A percentile compares a stretch with the other conserved stretches of the same genome.
These are phyloP conservation scores for Cardiospermum halicacabum DNA, from an alignment of 345 rosid genomes.

Conservation along the genomic window DNA sequence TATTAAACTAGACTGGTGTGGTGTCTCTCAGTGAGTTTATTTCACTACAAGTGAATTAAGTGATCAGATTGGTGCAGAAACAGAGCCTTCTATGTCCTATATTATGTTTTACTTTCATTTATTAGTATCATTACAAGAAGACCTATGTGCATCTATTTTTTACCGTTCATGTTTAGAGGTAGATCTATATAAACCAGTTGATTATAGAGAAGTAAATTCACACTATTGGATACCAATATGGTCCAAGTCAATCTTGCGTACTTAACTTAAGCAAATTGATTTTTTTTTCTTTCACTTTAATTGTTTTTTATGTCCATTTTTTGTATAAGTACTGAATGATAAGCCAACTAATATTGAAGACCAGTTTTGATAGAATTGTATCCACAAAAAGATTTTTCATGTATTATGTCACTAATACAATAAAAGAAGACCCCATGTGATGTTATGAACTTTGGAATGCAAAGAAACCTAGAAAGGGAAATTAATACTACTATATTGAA, in stretches of 20 bases:
- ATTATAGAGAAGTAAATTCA: too few species aligned
- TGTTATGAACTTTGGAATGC: background rate
- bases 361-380: background rate
- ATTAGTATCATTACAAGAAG: background rate
- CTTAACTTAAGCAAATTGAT: background rate
- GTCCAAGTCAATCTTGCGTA: slow-evolving; percentile 7
- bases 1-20: too few species aligned
- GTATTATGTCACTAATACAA: background rate
- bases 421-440: slow-evolving; percentile 20
- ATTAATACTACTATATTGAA: background rate
- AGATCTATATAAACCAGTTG: background rate
- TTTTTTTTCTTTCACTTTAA: background rate
- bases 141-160: background rate
- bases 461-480: background rate
- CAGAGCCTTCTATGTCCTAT: slow-evolving; percentile 9
- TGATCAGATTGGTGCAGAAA: slow-evolving; percentile 14
- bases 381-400: slow-evolving; percentile 5
- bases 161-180: too few species aligned
- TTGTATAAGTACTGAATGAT: background rate
- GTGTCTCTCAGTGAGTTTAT: background rate
- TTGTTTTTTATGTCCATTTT: background rate
- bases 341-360: background rate
- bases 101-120: background rate
- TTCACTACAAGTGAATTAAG: background rate
- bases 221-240: slow-evolving; percentile 10